A percentile compares a stretch with the other conserved stretches of the same genome.
phyloP scores from a whole-genome alignment of 2,329 filamentous ascomycete genomes.

The Aspergillus sp. region DNA sequence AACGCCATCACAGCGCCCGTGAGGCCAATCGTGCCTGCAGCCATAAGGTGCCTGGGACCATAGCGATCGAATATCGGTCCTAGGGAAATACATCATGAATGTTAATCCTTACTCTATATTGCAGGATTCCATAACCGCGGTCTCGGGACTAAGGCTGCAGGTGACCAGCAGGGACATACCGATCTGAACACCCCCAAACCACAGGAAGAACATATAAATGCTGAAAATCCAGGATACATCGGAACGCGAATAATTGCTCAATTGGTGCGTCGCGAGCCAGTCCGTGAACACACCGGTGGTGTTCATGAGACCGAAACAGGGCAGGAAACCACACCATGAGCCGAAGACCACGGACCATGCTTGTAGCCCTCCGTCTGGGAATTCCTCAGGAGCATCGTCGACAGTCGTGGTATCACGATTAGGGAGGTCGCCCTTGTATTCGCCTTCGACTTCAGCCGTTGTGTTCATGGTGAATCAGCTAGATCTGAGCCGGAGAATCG shows the following conservation, averaged over 20 bases:
- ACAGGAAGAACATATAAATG: slow-evolving; percentile 41
- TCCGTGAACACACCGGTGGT: slow-evolving; percentile 41
- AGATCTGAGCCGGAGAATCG: too few species aligned
- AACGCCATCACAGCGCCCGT: slow-evolving; percentile 1
- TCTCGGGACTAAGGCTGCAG: too few species aligned
- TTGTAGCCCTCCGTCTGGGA: slow-evolving; percentile 43
- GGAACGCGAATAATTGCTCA: slow-evolving; percentile 32
- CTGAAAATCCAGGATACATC: slow-evolving; percentile 45
- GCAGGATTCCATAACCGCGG: too few species aligned
- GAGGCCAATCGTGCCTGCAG: slow-evolving; percentile 13
- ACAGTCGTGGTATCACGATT: too few species aligned
- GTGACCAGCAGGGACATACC: background rate
- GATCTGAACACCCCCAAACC: slow-evolving; percentile 28
- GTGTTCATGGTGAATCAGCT: too few species aligned
- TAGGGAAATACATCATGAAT: background rate
- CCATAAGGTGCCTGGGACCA: background rate
- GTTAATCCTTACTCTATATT: too few species aligned
- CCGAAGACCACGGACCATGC: slow-evolving; percentile 48
- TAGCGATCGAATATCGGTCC: slow-evolving; percentile 20
- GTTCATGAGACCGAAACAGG: slow-evolving; percentile 44
- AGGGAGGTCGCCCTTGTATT: too few species aligned
- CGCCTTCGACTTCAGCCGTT: too few species aligned
- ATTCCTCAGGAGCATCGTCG: background rate
- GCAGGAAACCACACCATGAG: slow-evolving; percentile 38
- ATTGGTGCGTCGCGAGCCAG: slow-evolving; percentile 38